phyloP scores from a whole-genome alignment of 164 flowering plant genomes.

The Taxillus chinensis region DNA sequence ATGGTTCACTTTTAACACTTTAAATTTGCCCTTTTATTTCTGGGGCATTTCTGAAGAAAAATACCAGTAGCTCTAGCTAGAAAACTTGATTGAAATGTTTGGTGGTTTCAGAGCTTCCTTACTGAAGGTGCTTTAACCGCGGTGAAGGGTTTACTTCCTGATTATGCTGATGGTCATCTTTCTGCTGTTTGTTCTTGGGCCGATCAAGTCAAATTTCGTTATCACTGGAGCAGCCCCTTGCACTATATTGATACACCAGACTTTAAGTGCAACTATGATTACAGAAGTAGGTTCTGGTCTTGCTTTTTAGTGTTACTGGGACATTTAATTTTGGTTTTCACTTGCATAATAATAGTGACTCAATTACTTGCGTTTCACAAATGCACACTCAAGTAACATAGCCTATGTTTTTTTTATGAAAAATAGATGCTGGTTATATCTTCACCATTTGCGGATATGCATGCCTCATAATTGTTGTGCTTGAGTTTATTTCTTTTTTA shows the following conservation, averaged over 20 bases:
- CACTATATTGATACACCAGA: conserved; percentile 91
- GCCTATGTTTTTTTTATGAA: not conserved
- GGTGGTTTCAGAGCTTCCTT: conserved; percentile 46
- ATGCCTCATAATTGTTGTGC: not conserved
- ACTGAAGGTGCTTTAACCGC: conserved; percentile 49
- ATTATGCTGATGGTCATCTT: conserved; percentile 70
- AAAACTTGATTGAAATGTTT: conserved; percentile 1
- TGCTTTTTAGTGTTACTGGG: not conserved
- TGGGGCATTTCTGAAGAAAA: no score
- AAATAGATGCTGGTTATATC: not conserved
- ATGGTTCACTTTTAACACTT: not conserved
- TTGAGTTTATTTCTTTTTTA: not conserved
- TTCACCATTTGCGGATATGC: not conserved
- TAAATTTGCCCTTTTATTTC: not conserved
- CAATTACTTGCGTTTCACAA: not conserved
- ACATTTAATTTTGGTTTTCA: not conserved
- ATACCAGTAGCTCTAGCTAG: not conserved
- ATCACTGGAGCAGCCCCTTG: conserved; percentile 71
- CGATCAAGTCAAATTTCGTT: conserved; percentile 59
- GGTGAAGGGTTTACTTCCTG: conserved; percentile 70
- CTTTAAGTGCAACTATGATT: conserved; percentile 76
- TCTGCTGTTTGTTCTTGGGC: conserved; percentile 89
- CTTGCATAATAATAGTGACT: not conserved
- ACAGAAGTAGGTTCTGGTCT: conserved; percentile 53
- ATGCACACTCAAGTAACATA: not conserved